Evolutionary conservation across 495 filamentous ascomycete genomes (phyloP).

Genomic region (Lasiosphaeria hispida): DNA sequence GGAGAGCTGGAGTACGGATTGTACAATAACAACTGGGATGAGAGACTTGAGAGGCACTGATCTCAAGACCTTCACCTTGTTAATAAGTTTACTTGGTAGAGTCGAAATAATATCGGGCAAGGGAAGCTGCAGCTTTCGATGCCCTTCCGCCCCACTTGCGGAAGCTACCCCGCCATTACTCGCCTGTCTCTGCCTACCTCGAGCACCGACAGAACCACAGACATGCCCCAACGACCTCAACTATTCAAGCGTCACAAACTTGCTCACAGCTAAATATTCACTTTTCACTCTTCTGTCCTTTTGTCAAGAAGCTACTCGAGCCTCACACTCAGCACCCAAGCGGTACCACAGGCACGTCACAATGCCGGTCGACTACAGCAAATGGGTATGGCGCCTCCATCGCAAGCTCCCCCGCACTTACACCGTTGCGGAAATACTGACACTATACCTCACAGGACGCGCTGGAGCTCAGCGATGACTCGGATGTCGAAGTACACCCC

Average conservation of each 20-base stretch:
- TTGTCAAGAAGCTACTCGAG: neutral
- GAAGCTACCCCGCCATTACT: constrained; percentile 11
- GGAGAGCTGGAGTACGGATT: constrained; percentile 24
- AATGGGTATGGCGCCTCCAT: constrained; percentile 61
- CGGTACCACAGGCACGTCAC: constrained; percentile 25
- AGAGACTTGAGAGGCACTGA: neutral
- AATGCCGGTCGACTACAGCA: constrained; percentile 94
- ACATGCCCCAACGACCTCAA: too few species aligned
- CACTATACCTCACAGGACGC: constrained; percentile 56
- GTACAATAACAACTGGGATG: constrained; percentile 24
- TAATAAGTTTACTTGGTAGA: too few species aligned
- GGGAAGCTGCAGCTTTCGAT: neutral
- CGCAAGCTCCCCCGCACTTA: neutral
- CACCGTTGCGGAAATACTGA: neutral
- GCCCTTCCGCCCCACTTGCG: constrained; percentile 8
- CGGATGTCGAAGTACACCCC: constrained; percentile 96
- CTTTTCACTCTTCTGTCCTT: neutral
- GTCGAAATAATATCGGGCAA: constrained; percentile 6
- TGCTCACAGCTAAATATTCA: neutral
- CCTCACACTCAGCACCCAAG: neutral
- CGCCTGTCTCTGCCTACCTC: neutral
- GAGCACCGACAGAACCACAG: too few species aligned
- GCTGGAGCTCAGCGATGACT: constrained; percentile 95
- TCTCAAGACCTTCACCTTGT: too few species aligned
- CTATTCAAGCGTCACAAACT: too few species aligned